Evolutionary conservation across 495 filamentous ascomycete genomes (phyloP).

Genomic region (Podospora didyma): DNA sequence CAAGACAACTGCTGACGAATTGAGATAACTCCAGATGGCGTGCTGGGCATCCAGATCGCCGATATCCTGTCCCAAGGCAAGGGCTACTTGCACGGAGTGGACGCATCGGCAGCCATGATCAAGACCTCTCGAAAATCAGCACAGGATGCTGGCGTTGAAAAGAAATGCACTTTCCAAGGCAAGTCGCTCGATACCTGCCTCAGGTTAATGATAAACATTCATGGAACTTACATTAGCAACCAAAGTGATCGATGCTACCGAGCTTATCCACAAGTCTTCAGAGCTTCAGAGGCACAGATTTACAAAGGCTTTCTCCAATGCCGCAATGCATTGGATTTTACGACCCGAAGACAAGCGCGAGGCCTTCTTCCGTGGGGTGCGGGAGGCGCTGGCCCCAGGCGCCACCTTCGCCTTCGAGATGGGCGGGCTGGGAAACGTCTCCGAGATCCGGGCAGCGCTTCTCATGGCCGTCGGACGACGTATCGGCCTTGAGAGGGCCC

Average conservation of each 20-base stretch:
- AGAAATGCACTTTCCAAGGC: constrained; percentile 44
- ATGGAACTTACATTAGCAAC: not conserved
- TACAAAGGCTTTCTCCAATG: constrained; percentile 74
- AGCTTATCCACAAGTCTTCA: constrained; percentile 11
- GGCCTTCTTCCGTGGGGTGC: constrained; percentile 44
- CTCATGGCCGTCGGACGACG: constrained; percentile 50
- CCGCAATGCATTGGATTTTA: constrained; percentile 78
- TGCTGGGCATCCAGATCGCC: constrained; percentile 55
- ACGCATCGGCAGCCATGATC: constrained; percentile 66
- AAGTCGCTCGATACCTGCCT: not conserved
- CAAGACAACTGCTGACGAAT: not conserved
- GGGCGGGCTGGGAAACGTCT: constrained; percentile 68
- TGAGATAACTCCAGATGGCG: constrained; percentile 48
- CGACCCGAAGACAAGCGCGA: constrained; percentile 26
- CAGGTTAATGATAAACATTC: not conserved
- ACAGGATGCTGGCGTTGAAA: constrained; percentile 1
- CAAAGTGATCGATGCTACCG: constrained; percentile 35
- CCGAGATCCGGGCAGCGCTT: constrained; percentile 59
- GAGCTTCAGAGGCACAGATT: constrained; percentile 27
- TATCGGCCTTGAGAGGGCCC: constrained; percentile 43
- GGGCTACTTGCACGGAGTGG: constrained; percentile 56
- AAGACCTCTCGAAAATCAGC: constrained; percentile 38
- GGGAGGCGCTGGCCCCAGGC: constrained; percentile 48
- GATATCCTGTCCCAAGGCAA: constrained; percentile 34
- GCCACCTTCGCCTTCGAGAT: constrained; percentile 68